Evolutionary conservation across 2,329 filamentous ascomycete species (phyloP).

Genomic region (Ceratocystis harringtonii): DNA sequence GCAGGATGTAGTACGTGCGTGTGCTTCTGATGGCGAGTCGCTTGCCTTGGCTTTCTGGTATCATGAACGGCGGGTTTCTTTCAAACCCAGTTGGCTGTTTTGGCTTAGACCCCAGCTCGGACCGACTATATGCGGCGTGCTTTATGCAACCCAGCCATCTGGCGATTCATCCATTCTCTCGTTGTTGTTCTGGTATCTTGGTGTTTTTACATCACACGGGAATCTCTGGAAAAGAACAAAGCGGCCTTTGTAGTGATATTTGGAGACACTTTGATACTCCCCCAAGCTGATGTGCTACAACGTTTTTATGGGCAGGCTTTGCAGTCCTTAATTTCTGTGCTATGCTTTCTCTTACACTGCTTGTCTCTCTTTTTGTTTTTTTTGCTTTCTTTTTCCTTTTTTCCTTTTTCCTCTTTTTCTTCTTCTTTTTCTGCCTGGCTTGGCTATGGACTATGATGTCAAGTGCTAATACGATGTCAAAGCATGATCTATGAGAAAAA

Average conservation of each 20-base stretch:
- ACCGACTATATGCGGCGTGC: neutral
- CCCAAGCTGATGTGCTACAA: neutral
- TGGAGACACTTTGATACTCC: neutral
- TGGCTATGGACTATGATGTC: too few relatives aligned
- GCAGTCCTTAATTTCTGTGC: too few relatives aligned
- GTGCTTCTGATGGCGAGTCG: neutral
- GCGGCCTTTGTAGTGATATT: neutral
- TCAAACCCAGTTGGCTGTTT: neutral
- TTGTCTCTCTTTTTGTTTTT: neutral
- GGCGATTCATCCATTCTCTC: neutral
- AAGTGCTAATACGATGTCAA: too few relatives aligned
- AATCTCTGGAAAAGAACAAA: neutral
- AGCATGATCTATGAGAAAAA: too few relatives aligned
- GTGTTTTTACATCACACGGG: neutral
- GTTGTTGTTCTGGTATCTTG: neutral
- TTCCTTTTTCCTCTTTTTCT: neutral
- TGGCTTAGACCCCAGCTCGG: neutral
- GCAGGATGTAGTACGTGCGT: too few relatives aligned
- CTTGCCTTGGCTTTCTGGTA: neutral
- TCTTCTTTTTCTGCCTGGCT: neutral
- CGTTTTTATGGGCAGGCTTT: too few relatives aligned
- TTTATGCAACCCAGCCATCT: conserved; percentile 1
- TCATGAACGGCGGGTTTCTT: neutral
- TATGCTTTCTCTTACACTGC: neutral
- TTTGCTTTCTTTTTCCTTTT: neutral